Evolutionary conservation across 768 basidiomycete genomes (phyloP).

Genomic region (Filobasidium floriforme): DNA sequence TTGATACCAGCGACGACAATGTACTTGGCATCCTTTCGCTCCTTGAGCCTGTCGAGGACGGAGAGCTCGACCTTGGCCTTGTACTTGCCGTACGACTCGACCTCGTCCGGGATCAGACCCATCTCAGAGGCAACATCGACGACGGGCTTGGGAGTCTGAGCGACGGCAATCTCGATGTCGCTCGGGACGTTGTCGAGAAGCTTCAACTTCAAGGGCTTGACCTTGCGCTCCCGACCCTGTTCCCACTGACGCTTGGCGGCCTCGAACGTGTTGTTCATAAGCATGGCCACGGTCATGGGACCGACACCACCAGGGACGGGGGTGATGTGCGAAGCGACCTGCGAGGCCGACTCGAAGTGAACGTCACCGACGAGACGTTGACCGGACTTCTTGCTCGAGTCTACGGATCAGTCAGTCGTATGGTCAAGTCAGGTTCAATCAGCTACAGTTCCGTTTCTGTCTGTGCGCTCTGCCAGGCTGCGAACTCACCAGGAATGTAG

Average conservation of each 20-base stretch:
- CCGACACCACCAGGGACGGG: conserved; percentile 98
- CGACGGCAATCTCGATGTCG: conserved; percentile 93
- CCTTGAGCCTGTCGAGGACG: conserved; percentile 71
- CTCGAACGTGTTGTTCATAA: conserved; percentile 87
- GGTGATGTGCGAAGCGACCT: conserved; percentile 80
- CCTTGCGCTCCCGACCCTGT: conserved; percentile 56
- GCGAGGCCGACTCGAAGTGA: conserved; percentile 66
- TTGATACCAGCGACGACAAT: conserved; percentile 94
- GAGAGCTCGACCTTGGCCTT: conserved; percentile 94
- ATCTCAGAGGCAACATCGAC: conserved; percentile 77
- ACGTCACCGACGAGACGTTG: conserved; percentile 95
- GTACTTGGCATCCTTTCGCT: conserved; percentile 89
- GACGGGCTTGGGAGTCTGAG: conserved; percentile 86
- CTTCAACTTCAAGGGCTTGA: conserved; percentile 71
- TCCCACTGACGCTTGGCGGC: conserved; percentile 78
- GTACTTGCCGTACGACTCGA: conserved; percentile 90
- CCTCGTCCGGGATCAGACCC: conserved; percentile 72
- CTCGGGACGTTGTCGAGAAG: conserved; percentile 81
- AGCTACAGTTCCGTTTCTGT: neutral
- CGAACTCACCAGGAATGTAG: conserved; percentile 69
- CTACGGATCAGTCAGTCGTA: conserved; percentile 45
- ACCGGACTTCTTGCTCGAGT: conserved; percentile 85
- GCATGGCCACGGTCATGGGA: conserved; percentile 98
- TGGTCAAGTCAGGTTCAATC: neutral
- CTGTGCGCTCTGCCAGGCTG: neutral